These are phyloP conservation scores for Spathaspora passalidarum DNA, from an alignment of 805 yeast species.

Conservation along the genomic window DNA sequence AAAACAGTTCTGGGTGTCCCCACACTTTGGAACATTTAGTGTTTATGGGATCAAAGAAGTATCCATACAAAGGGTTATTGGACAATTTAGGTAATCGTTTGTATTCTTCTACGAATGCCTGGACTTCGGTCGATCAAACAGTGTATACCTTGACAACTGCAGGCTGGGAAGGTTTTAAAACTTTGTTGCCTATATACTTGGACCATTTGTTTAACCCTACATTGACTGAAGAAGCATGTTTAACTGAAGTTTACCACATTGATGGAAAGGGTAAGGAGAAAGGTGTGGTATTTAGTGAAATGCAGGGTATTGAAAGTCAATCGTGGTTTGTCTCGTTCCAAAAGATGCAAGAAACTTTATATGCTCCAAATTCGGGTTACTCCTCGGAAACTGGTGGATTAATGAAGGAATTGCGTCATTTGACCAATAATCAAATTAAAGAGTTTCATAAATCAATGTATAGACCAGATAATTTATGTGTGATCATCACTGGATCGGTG, in stretches of 20 bases:
- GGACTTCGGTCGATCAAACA: constrained; percentile 96
- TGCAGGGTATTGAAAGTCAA: constrained; percentile 88
- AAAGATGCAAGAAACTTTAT: constrained; percentile 57
- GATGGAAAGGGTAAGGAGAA: constrained; percentile 89
- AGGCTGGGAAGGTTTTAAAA: constrained; percentile 92
- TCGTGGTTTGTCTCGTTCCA: constrained; percentile 65
- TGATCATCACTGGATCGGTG: constrained; percentile 84
- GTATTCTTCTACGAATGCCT: constrained; percentile 87
- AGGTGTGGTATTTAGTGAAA: constrained; percentile 96
- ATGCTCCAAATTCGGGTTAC: constrained; percentile 67
- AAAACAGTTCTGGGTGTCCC: constrained; percentile 86
- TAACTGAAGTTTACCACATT: constrained; percentile 92
- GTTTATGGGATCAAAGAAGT: constrained; percentile 88
- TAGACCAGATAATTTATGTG: constrained; percentile 78
- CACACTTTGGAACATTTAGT: constrained; percentile 93
- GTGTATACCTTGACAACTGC: constrained; percentile 90
- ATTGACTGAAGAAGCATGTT: constrained; percentile 82
- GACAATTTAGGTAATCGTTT: constrained; percentile 84
- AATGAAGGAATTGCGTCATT: constrained; percentile 66
- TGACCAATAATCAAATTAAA: constrained; percentile 72
- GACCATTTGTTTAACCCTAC: constrained; percentile 88
- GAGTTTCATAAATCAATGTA: constrained; percentile 70
- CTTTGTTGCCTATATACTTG: constrained; percentile 80
- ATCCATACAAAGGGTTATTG: constrained; percentile 87
- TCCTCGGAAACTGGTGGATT: constrained; percentile 94